Evolutionary conservation across 345 rosid genomes (phyloP), one percentile per base, ranked within the genome.

Genomic region (Abelmoschus esculentus): DNA sequence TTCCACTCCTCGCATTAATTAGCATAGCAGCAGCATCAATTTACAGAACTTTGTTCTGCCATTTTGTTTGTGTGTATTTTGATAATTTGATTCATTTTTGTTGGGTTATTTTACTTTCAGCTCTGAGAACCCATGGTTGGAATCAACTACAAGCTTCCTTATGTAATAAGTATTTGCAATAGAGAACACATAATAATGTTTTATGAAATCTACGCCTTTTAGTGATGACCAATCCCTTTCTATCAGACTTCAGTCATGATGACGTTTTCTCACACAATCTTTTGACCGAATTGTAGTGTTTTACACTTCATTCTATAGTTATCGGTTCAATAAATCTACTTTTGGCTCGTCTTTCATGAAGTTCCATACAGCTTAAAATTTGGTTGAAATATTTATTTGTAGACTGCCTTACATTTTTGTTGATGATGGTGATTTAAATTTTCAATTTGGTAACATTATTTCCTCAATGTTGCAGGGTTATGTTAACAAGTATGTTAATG

Each of bases 401-500:
- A 5, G 19, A 28, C 14, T 22, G 2, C 13, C 7, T 66, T 26
- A 46, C 56, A 29, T 67, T 67, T 18, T 50, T 12, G 12, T 64
- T 42, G 8, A 38, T 5, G 6, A 7, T 42, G 68, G 13, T 64
- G 69, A 42, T 64, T 62, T n/a, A 38, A 17, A 61, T 7, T 29
- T 29, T 36, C 47, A 36, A n/a, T 66, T 62, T 26, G 54, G 54
- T 44, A 22, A 44, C 46, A 44, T 56, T 44, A 36, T 42, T 65
- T 66, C 3, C 11, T 18, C 2, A 22, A 19, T 18, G 49, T 72
- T 80, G 76, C 92, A 91, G 97, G 96, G 97, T 29, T 91, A 85
- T 74, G 96, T 91, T 32, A 89, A 91, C 47, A 91, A 91, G 82
- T 91, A 87, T 69, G 96, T 88, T 60, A 83, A 85, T 66, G 92